Evolutionary conservation across 2,329 filamentous ascomycete genomes (phyloP).

Genomic region (Malbranchea cinnamomea): DNA sequence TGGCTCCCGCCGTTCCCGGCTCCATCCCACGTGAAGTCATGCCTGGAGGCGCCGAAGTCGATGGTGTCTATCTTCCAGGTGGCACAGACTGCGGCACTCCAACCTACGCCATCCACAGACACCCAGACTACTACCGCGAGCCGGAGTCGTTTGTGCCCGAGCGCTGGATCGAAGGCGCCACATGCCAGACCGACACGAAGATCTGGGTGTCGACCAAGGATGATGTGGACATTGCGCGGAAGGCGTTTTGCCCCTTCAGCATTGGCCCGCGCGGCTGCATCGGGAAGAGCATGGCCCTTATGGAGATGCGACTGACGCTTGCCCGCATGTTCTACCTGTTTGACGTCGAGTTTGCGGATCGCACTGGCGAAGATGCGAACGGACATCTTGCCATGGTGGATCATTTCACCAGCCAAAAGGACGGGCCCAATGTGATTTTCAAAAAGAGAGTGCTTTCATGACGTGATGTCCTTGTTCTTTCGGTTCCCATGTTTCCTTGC

Average conservation of each 20-base stretch:
- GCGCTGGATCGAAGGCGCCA: slow-evolving; percentile 20
- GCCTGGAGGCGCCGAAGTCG: slow-evolving; percentile 17
- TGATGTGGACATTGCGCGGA: slow-evolving; percentile 32
- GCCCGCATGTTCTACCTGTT: slow-evolving; percentile 27
- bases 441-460: too few species aligned
- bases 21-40: slow-evolving; percentile 18
- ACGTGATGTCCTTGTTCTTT: too few species aligned
- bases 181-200: slow-evolving; percentile 7
- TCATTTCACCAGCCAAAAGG: slow-evolving; percentile 11
- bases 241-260: slow-evolving; percentile 18
- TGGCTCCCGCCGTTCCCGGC: slow-evolving; percentile 17
- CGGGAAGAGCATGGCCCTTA: slow-evolving; percentile 30
- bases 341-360: slow-evolving; percentile 18
- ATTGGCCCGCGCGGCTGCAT: slow-evolving; percentile 30
- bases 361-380: slow-evolving; percentile 6
- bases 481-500: too few species aligned
- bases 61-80: slow-evolving; percentile 17
- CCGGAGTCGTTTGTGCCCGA: slow-evolving; percentile 20
- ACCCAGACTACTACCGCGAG: slow-evolving; percentile 18
- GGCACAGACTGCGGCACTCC: slow-evolving; percentile 19
- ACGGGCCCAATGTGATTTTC: slow-evolving; percentile 10
- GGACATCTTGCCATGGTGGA: slow-evolving; percentile 10
- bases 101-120: slow-evolving; percentile 21
- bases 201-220: slow-evolving; percentile 11
- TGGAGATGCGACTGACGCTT: slow-evolving; percentile 29